Base-by-base conservation (phyloP, 768 basidiomycete genomes). In the Mrakia hoshinonis region DNA sequence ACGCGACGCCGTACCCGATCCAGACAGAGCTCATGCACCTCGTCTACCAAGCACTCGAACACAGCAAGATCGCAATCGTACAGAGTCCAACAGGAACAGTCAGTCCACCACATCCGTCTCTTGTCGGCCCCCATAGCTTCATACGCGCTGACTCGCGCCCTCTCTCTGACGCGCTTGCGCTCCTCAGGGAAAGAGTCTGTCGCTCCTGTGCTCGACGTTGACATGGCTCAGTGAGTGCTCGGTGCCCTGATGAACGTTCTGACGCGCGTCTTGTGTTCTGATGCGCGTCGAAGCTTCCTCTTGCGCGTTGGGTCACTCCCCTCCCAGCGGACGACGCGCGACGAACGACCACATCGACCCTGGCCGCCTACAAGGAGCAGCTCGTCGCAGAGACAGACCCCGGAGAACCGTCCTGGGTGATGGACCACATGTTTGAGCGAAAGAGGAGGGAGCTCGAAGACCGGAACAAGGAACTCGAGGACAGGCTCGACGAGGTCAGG, bases 41-140 rank as follows among this genome's bases (percentile, higher is more conserved):
- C 74, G 81, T 98, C 0, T 97, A 93, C 79, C 76, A 83, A 7
- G 83, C 88, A 0, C 89, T 96, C 55, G 91, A 94, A 78, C 74
- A 81, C 0, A 81, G 81, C 55, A 86, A 86, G 74, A 85, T 96
- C 22, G 85, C 91, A 1, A 88, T 97, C 62, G 84, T 94, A 38
- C 91, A 93, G 79, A 90, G 89, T 74, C 92, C 92, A 0, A 93
- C 92, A 0, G 92, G 91, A 75, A 93, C 91, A 31, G 91, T 91
- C 70, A 78, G 85, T 76, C 52, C 46, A 13, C 52, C 29, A 26
- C 12, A 36, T 22, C n/a, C n/a, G n/a, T n/a, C n/a, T 20, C 24
- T 64, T 29, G 13, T 10, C 49, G 4, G n/a, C n/a, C n/a, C n/a
- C n/a, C n/a, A n/a, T n/a, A n/a, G n/a, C n/a, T n/a, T n/a, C n/a